Conservation (phyloP, 371 early-diverging fungal species). For the Fennellomyces sp. region DNA sequence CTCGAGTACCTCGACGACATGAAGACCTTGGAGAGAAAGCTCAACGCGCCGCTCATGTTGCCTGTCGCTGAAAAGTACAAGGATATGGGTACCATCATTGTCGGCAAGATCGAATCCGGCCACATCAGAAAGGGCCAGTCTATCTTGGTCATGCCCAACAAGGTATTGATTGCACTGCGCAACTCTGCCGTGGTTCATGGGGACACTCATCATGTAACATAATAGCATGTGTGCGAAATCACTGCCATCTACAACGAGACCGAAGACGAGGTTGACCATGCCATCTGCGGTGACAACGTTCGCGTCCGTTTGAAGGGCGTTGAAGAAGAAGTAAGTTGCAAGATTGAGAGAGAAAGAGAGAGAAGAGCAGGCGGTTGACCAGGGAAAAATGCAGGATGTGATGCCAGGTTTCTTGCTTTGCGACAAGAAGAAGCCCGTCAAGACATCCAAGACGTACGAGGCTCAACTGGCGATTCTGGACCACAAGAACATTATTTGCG, state of each 20-base stretch:
- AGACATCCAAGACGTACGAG: conserved; percentile 77
- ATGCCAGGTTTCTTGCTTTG: conserved; percentile 89
- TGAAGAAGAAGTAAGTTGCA: conserved; percentile 80
- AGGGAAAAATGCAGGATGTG: conserved; percentile 74
- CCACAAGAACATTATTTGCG: conserved; percentile 93
- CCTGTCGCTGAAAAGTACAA: conserved; percentile 94
- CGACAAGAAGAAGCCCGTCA: conserved; percentile 76
- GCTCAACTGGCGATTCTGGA: conserved; percentile 91
- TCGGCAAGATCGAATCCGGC: conserved; percentile 96
- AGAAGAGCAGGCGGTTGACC: too few species aligned
- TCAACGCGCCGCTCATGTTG: conserved; percentile 88
- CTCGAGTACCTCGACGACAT: conserved; percentile 85
- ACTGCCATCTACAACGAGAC: conserved; percentile 80
- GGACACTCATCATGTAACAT: too few species aligned
- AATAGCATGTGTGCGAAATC: conserved; percentile 68
- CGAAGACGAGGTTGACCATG: conserved; percentile 81
- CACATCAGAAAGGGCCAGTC: conserved; percentile 82
- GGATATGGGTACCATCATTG: conserved; percentile 96
- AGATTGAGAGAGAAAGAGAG: too few species aligned
- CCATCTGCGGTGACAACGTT: conserved; percentile 92
- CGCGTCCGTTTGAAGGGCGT: conserved; percentile 88
- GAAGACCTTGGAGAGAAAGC: conserved; percentile 81
- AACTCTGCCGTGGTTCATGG: not conserved
- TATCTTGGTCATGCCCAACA: conserved; percentile 93
- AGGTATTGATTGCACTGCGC: conserved; percentile 35